Evolutionary conservation across 352 stramenopile genomes (phyloP), one percentile per base, ranked within the genome.

Genomic region (Pythium phragmiticola): DNA sequence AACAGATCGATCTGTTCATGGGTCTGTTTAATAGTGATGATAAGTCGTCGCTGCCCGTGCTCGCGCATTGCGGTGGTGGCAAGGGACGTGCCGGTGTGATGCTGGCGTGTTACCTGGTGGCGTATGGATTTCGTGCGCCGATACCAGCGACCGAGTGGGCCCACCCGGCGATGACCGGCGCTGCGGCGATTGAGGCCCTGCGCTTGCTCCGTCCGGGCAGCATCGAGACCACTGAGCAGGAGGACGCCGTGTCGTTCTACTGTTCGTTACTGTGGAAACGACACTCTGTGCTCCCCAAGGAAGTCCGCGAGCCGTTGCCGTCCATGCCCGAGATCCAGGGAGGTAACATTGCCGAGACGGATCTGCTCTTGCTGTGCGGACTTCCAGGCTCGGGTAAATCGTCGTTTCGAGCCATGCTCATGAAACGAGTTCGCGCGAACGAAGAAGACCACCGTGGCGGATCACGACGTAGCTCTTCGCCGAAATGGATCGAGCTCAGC

Each of bases 1-100:
- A 79, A 21, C 81, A 88, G 57, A 84, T 88, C 50, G 73, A 88
- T 42, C 41, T 84, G 28, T 88, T 90, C 65, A 83, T 89, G 59
- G 37, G 23, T 1, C 45, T 81, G 9, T 85, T 74, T 37, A 36
- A 14, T 1, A 9, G 19, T 5, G 14, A 60, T n/a, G 36, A 43
- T 11, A 7, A 23, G 5, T 37, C 52, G 7, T 19, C n/a, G 11
- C 16, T 49, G 7, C 77, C 76, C 33, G 73, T 90, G 9, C 69
- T 90, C 16, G 78, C 88, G 7, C 81, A 90, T 45, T 90, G 81
- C 54, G 78, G 78, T 28, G 81, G 81, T 28, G 81, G 81, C 50
- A 90, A 88, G 63, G 81, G 81, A 0, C 76, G 81, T 2, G 77
- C 78, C 8, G 78, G 81, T 23, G 78, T 77, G n/a, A 82, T 90